Evolutionary conservation across 768 basidiomycete genomes (phyloP).

Genomic region (Phanerochaete carnosa): DNA sequence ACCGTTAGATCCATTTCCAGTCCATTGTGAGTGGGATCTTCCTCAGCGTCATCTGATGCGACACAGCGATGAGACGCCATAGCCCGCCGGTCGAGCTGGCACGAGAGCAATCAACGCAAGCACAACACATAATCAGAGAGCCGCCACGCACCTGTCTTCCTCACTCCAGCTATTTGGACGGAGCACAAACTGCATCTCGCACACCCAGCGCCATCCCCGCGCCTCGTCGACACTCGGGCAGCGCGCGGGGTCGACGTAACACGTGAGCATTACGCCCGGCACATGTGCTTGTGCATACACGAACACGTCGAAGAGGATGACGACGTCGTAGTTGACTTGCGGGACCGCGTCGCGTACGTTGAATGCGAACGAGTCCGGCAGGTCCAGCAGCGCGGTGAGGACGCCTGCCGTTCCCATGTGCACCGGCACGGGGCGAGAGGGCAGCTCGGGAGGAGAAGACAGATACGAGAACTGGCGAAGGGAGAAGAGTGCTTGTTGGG

Average conservation of each 20-base stretch:
- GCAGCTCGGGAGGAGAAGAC: background rate
- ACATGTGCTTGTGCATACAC: conserved; percentile 2
- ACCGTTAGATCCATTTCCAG: conserved; percentile 9
- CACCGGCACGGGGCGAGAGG: background rate
- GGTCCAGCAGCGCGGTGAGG: conserved; percentile 16
- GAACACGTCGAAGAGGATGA: conserved; percentile 9
- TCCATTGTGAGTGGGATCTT: background rate
- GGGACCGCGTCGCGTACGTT: background rate
- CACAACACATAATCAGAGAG: background rate
- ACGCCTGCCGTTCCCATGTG: conserved; percentile 14
- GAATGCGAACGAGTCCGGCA: conserved; percentile 14
- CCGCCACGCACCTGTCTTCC: conserved; percentile 15
- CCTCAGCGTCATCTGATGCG: conserved; percentile 20
- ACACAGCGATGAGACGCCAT: conserved; percentile 20
- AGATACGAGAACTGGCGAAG: conserved; percentile 4
- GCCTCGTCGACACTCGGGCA: background rate
- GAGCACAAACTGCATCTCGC: conserved; percentile 22
- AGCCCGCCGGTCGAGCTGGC: conserved; percentile 15
- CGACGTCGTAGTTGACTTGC: conserved; percentile 15
- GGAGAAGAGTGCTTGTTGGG: conserved; percentile 21
- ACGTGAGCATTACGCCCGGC: conserved; percentile 16
- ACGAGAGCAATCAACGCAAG: background rate
- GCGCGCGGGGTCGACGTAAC: conserved; percentile 8
- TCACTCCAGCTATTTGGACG: conserved; percentile 17
- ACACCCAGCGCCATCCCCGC: conserved; percentile 6